Evolutionary conservation across 495 filamentous ascomycete genomes (phyloP).

Genomic region (Aspergillus steynii): DNA sequence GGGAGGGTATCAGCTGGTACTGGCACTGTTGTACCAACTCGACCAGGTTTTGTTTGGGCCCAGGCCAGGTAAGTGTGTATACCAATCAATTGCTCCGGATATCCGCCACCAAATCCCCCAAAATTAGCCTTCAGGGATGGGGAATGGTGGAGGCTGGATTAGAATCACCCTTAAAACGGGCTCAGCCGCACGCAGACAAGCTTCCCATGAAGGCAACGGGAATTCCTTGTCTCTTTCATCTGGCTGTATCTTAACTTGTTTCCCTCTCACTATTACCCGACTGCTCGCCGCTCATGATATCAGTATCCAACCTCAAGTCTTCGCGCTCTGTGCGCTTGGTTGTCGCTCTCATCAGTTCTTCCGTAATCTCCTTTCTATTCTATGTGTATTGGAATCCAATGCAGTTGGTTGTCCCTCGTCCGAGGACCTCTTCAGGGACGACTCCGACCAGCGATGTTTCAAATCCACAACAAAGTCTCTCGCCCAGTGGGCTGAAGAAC

Average conservation of each 20-base stretch:
- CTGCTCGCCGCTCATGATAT: conserved; percentile 3
- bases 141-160: too few relatives aligned
- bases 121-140: too few relatives aligned
- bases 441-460: neutral
- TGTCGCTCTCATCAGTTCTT: conserved; percentile 2
- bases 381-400: neutral
- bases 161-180: too few relatives aligned
- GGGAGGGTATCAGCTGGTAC: neutral
- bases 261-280: neutral
- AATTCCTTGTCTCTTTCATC: neutral
- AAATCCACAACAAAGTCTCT: neutral
- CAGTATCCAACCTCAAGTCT: neutral
- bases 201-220: too few relatives aligned
- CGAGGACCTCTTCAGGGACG: neutral
- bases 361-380: neutral
- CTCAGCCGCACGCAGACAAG: too few relatives aligned
- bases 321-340: conserved; percentile 6
- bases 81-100: too few relatives aligned
- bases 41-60: too few relatives aligned
- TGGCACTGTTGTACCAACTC: neutral
- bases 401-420: neutral
- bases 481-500: neutral
- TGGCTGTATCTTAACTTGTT: neutral
- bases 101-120: too few relatives aligned
- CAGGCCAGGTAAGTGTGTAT: too few relatives aligned